These are phyloP conservation scores for Xylaria sp. DNA, from an alignment of 2,329 filamentous ascomycete genomes.

Conservation along the genomic window DNA sequence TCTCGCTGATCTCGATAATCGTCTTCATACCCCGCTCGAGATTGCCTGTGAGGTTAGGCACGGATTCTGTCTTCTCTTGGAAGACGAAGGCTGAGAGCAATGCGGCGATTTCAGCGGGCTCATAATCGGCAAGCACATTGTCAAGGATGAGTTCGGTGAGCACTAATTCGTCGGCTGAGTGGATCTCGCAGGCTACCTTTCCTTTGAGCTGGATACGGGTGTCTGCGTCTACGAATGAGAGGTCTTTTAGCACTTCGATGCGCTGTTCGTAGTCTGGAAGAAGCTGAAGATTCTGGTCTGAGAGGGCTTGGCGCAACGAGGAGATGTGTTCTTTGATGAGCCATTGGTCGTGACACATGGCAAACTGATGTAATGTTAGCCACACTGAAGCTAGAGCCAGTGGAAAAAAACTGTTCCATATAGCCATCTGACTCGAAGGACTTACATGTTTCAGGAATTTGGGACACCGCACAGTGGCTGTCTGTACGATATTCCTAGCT, in stretches of 20 bases:
- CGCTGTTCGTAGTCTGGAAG: conserved; percentile 97
- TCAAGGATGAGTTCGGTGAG: conserved; percentile 95
- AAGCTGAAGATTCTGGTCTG: conserved; percentile 93
- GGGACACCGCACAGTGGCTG: conserved; percentile 72
- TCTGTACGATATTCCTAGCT: conserved; percentile 65
- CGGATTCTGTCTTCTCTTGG: conserved; percentile 89
- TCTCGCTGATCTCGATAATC: conserved; percentile 89
- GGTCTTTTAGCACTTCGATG: conserved; percentile 86
- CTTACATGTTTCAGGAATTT: conserved; percentile 87
- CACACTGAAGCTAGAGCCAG: too few relatives aligned
- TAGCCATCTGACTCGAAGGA: conserved; percentile 31
- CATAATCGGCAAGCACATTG: conserved; percentile 93
- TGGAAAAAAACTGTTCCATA: neutral
- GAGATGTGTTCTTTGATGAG: conserved; percentile 92
- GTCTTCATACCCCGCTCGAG: conserved; percentile 83
- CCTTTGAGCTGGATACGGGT: conserved; percentile 93
- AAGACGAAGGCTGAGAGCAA: conserved; percentile 95
- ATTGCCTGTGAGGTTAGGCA: conserved; percentile 79
- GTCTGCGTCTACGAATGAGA: conserved; percentile 88
- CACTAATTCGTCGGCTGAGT: conserved; percentile 94
- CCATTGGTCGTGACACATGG: conserved; percentile 97
- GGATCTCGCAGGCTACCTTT: conserved; percentile 97
- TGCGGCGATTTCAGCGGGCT: conserved; percentile 95
- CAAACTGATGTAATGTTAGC: conserved; percentile 64
- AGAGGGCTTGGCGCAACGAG: conserved; percentile 85